These are phyloP conservation scores for Arthrinium puccinioides DNA, from an alignment of 2,329 filamentous ascomycete genomes.

Conservation along the genomic window DNA sequence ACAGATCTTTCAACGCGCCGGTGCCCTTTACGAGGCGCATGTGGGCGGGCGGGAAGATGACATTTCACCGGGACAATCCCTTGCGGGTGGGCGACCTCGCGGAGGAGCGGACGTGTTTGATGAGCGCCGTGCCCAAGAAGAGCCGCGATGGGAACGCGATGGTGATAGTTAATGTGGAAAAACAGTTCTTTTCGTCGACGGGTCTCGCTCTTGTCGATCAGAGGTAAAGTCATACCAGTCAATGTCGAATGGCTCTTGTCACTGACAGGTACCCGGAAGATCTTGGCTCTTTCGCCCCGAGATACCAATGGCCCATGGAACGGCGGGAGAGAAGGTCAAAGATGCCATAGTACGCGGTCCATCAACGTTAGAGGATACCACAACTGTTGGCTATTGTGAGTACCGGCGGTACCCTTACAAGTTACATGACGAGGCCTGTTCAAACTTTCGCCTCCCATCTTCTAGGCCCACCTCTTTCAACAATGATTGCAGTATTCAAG, in stretches of 20 bases:
- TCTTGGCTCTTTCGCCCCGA: conserved; percentile 39
- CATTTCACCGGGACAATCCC: conserved; percentile 30
- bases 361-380: conserved; percentile 18
- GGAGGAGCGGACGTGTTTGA: conserved; percentile 47
- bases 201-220: conserved; percentile 48
- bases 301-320: conserved; percentile 13
- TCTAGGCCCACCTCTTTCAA: no score
- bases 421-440: background rate
- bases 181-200: conserved; percentile 44
- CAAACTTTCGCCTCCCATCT: no score
- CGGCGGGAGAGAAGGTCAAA: conserved; percentile 9
- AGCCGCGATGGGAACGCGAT: conserved; percentile 51
- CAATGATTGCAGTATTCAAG: background rate
- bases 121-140: conserved; percentile 46
- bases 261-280: no score
- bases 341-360: conserved; percentile 13
- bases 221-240: conserved; percentile 28
- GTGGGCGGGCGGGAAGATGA: conserved; percentile 59
- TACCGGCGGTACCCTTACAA: background rate
- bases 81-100: conserved; percentile 48
- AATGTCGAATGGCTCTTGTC: no score
- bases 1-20: conserved; percentile 51
- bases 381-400: conserved; percentile 9
- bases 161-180: conserved; percentile 58
- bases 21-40: conserved; percentile 55